Percentiles rank a stretch among this genome's conserved stretches.
These are phyloP conservation scores for Xylaria curta DNA, from an alignment of 495 filamentous ascomycete genomes.

Conservation along the genomic window DNA sequence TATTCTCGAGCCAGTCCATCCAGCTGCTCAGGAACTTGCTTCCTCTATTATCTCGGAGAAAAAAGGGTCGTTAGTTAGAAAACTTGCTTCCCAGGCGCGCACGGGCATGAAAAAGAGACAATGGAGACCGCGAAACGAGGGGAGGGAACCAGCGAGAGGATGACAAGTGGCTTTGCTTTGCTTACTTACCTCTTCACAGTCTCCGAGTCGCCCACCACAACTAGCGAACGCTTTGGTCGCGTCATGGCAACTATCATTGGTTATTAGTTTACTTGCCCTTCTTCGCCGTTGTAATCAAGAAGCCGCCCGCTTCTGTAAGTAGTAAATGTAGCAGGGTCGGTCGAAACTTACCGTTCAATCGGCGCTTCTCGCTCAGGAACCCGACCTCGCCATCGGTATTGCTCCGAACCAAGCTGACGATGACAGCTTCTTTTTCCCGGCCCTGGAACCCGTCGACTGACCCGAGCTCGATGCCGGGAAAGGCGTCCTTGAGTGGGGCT, in stretches of 20 bases:
- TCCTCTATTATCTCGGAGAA: conserved; percentile 52
- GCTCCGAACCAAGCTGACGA: conserved; percentile 89
- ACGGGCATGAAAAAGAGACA: conserved; percentile 25
- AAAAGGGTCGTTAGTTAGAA: conserved; percentile 20
- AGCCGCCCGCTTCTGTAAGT: not conserved
- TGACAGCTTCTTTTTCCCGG: conserved; percentile 93
- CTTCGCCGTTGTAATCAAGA: not conserved
- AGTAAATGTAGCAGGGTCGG: conserved; percentile 5
- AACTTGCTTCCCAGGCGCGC: conserved; percentile 8
- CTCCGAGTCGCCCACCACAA: conserved; percentile 91
- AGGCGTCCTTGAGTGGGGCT: conserved; percentile 77
- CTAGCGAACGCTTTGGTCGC: conserved; percentile 85
- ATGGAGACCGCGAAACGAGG: conserved; percentile 2
- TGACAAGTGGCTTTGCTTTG: conserved; percentile 28
- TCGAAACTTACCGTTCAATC: conserved; percentile 81
- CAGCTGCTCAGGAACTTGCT: conserved; percentile 83
- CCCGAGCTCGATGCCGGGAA: conserved; percentile 85
- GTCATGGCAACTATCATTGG: conserved; percentile 81
- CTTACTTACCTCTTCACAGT: conserved; percentile 78
- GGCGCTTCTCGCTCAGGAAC: conserved; percentile 90
- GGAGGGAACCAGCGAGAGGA: conserved; percentile 13
- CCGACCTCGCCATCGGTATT: conserved; percentile 87
- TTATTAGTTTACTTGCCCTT: conserved; percentile 5
- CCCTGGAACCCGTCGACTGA: conserved; percentile 98
- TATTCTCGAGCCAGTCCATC: conserved; percentile 87